A percentile compares a stretch with the other conserved stretches of the same genome.
phyloP scores from a whole-genome alignment of 164 flowering plant species.

The Kingdonia uniflora region DNA sequence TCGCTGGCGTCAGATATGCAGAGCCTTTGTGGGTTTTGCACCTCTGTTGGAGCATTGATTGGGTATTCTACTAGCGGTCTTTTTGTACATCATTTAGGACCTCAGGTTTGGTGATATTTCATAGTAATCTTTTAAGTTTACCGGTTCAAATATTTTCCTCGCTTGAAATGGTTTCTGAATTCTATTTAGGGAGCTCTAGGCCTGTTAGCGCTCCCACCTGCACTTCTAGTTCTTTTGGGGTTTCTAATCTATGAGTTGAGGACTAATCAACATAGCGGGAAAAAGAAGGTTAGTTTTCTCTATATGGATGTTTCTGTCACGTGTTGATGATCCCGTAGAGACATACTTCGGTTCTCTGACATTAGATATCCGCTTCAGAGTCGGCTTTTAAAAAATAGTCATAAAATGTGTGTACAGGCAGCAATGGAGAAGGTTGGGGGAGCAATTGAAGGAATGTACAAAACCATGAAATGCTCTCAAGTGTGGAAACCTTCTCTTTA shows the following conservation, averaged over 20 bases:
- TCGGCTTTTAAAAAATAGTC: too few relatives aligned
- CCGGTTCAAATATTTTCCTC: neutral
- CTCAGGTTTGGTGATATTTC: constrained; percentile 35
- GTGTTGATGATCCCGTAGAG: too few relatives aligned
- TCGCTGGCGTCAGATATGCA: constrained; percentile 64
- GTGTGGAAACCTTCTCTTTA: constrained; percentile 77
- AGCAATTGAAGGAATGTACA: constrained; percentile 39
- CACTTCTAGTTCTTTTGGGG: constrained; percentile 34
- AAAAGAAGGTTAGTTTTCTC: constrained; percentile 28
- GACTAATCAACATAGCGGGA: constrained; percentile 9
- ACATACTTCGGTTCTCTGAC: too few relatives aligned
- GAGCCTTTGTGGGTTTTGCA: constrained; percentile 55
- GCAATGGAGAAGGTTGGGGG: constrained; percentile 27
- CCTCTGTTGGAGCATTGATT: constrained; percentile 53
- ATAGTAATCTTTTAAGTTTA: neutral
- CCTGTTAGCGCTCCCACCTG: constrained; percentile 43
- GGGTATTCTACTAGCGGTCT: constrained; percentile 61
- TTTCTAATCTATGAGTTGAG: constrained; percentile 42
- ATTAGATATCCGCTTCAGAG: too few relatives aligned
- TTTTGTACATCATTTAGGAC: constrained; percentile 51
- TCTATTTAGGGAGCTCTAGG: constrained; percentile 49
- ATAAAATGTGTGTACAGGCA: constrained; percentile 10
- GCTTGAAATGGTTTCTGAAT: neutral
- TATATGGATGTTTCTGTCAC: too few relatives aligned
- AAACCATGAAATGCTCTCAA: constrained; percentile 42